Conservation (phyloP, 805 yeast species). For the Wickerhamomyces tratensis region DNA sequence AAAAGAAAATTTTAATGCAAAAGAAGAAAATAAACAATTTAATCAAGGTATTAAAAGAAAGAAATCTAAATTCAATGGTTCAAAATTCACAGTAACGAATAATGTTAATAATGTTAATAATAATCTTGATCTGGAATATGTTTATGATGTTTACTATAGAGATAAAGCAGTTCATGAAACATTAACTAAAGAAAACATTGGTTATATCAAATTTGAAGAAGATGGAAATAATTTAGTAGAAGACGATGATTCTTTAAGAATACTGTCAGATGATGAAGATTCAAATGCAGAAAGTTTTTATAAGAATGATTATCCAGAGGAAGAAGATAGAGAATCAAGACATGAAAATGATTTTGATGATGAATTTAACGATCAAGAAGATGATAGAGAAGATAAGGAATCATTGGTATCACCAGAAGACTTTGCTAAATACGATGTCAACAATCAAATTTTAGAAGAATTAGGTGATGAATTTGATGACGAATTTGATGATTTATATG, state of each 20-base stretch:
- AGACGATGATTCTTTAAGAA: slow-evolving; percentile 28
- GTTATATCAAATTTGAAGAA: slow-evolving; percentile 32
- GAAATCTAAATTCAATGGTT: slow-evolving; percentile 8
- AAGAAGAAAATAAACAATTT: slow-evolving; percentile 2
- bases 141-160: slow-evolving; percentile 80
- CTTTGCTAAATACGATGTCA: too few relatives aligned
- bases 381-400: slow-evolving; percentile 3
- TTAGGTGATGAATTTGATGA: slow-evolving; percentile 21
- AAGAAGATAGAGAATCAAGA: slow-evolving; percentile 58
- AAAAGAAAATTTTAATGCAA: background rate
- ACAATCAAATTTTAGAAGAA: background rate
- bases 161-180: slow-evolving; percentile 52
- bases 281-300: slow-evolving; percentile 90
- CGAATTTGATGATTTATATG: slow-evolving; percentile 64
- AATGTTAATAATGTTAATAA: background rate
- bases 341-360: background rate
- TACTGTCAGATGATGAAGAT: slow-evolving; percentile 64
- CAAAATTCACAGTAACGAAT: too few relatives aligned
- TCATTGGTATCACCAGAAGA: background rate
- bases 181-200: slow-evolving; percentile 23
- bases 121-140: slow-evolving; percentile 51
- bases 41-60: slow-evolving; percentile 12
- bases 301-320: slow-evolving; percentile 91
- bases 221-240: slow-evolving; percentile 27
- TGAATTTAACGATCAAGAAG: background rate